These are phyloP conservation scores for Tetrapisispora pingtungensis DNA, from an alignment of 805 yeast genomes.

Conservation along the genomic window DNA sequence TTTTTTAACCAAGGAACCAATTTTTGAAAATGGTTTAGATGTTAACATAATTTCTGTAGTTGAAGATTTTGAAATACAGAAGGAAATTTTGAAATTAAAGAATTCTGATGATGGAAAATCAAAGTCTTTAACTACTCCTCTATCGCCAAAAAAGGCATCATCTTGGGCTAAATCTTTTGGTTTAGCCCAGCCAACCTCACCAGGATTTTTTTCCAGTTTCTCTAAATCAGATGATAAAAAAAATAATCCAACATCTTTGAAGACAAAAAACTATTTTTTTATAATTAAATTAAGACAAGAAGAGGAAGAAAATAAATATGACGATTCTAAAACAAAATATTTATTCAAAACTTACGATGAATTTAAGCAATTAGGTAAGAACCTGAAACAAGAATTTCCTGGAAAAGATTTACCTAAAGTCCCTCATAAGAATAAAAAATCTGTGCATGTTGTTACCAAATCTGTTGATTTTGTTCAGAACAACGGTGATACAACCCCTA, in stretches of 20 bases:
- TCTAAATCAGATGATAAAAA: not conserved
- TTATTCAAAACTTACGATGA: conserved; percentile 58
- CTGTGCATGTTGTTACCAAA: not conserved
- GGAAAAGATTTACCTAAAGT: conserved; percentile 53
- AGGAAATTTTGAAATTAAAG: conserved; percentile 2
- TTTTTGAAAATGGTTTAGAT: conserved; percentile 44
- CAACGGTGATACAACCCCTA: not conserved
- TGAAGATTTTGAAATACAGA: conserved; percentile 12
- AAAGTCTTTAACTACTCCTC: not conserved
- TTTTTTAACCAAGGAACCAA: conserved; percentile 26
- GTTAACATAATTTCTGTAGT: conserved; percentile 62
- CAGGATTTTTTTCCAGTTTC: conserved; percentile 1
- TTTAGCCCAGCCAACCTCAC: not conserved
- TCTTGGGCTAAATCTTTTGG: conserved; percentile 3
- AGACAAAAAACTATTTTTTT: conserved; percentile 29
- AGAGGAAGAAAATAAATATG: conserved; percentile 16
- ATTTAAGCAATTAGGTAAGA: conserved; percentile 47
- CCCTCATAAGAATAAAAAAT: conserved; percentile 42
- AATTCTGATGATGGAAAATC: not conserved
- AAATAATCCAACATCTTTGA: not conserved
- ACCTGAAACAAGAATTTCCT: conserved; percentile 51
- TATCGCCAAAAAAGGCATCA: not conserved
- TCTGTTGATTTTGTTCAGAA: too few species aligned
- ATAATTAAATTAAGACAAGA: conserved; percentile 37
- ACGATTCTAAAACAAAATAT: conserved; percentile 26